Evolutionary conservation across 2,329 filamentous ascomycete genomes (phyloP), one percentile per base, ranked within the genome.

Genomic region (Zymoseptoria brevis): DNA sequence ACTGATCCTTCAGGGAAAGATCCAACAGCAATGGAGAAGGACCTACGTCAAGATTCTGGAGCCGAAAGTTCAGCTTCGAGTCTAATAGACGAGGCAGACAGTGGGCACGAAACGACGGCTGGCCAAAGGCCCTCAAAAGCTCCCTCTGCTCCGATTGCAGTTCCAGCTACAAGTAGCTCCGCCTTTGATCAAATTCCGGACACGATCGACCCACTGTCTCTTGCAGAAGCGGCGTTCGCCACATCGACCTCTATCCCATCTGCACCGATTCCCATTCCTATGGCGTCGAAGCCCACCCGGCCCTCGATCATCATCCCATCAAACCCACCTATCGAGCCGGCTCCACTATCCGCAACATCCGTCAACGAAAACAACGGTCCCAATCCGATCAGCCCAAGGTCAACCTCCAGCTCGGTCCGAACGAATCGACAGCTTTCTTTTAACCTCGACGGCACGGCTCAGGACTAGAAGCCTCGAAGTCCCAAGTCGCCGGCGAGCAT

Each of bases 391-490:
- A 45, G 35, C 16, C 35, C 35, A 4, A 13, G 16, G 2, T 45
- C 35, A 45, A 45, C 13, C n/a, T 45, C 35, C 35, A 45, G 35
- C 35, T 45, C 35, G 19, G n/a, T 3, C 7, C 3, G 22, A 4
- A 11, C 50, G 9, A 21, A 7, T 22, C 22, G 50, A 22, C 16
- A 51, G 6, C 22, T 51, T 19, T 51, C 55, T 4, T 64, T 66
- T 21, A 57, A 52, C 9, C 57, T 66, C 19, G 64, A 66, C 19
- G 62, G 61, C 6, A 54, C 57, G 8, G 57, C 59, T 6, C 51
- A 56, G 19, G 56, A 51, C 26, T 66, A 55, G 62, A 60, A 57
- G 26, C 62, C 64, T n/a, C 57, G 53, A n/a, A 61, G 21, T 19
- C 48, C 58, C 11, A 66, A 66, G 55, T 61, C 62, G 6, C 30